These are phyloP conservation scores for Mycena leptocephala DNA, from an alignment of 768 basidiomycete genomes.

Conservation along the genomic window DNA sequence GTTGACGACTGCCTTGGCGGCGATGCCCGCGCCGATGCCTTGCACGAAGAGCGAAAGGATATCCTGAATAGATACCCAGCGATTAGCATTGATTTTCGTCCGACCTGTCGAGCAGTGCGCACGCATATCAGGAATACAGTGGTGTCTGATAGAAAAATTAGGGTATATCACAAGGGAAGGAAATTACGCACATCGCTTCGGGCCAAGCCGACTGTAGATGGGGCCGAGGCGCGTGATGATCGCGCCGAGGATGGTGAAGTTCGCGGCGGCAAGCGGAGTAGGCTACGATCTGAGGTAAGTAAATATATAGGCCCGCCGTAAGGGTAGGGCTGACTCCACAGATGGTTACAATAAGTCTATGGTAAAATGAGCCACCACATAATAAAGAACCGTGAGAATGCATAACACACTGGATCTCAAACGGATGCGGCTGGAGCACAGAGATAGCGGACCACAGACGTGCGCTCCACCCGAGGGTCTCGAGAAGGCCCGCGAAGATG, in stretches of 20 bases:
- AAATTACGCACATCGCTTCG: slow-evolving; percentile 56
- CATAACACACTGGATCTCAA: background rate
- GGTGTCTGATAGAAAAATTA: slow-evolving; percentile 54
- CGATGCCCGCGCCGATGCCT: slow-evolving; percentile 68
- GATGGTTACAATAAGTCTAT: background rate
- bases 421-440: background rate
- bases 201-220: slow-evolving; percentile 62
- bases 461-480: slow-evolving; percentile 61
- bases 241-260: slow-evolving; percentile 71
- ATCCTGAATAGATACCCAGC: slow-evolving; percentile 47
- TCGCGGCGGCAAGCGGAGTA: slow-evolving; percentile 71
- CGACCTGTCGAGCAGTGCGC: background rate
- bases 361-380: background rate
- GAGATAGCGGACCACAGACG: slow-evolving; percentile 49
- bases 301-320: no score
- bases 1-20: slow-evolving; percentile 48
- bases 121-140: slow-evolving; percentile 58
- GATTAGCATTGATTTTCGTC: background rate
- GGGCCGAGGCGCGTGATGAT: slow-evolving; percentile 61
- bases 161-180: background rate
- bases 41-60: slow-evolving; percentile 69
- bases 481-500: slow-evolving; percentile 51
- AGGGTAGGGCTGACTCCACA: background rate
- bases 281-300: slow-evolving; percentile 43
- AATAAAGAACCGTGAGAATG: background rate